These are phyloP conservation scores for Daldinia concentrica DNA, from an alignment of 495 filamentous ascomycete genomes.

Conservation along the genomic window DNA sequence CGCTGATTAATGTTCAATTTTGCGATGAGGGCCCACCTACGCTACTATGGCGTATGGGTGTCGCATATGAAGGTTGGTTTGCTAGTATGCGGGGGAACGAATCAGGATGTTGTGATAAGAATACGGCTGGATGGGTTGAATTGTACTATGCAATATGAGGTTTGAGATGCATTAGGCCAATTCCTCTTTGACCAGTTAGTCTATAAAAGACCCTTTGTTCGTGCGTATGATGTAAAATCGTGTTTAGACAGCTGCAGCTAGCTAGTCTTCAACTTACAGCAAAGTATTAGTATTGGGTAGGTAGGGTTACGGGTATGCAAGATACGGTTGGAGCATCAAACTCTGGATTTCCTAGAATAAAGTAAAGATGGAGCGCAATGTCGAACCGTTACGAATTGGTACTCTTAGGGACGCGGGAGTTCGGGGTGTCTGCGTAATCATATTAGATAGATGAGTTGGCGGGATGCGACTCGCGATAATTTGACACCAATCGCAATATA, in stretches of 20 bases:
- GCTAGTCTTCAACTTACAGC: constrained; percentile 9
- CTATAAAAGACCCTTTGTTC: constrained; percentile 7
- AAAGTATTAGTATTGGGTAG: background rate
- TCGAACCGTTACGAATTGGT: constrained; percentile 23
- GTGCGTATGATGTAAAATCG: constrained; percentile 11
- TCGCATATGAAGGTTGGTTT: constrained; percentile 10
- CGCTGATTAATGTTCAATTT: constrained; percentile 20
- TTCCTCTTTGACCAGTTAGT: constrained; percentile 1
- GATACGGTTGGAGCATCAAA: background rate
- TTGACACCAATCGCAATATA: constrained; percentile 1
- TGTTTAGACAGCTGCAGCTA: constrained; percentile 1
- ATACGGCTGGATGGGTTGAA: constrained; percentile 10
- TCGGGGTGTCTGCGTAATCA: constrained; percentile 16
- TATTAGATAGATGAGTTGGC: constrained; percentile 29
- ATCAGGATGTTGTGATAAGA: constrained; percentile 35
- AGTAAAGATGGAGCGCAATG: background rate
- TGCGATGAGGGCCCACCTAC: constrained; percentile 13
- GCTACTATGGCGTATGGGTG: constrained; percentile 22
- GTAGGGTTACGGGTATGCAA: background rate
- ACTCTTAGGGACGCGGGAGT: constrained; percentile 17
- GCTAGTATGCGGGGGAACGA: constrained; percentile 38
- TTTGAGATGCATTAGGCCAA: constrained; percentile 20
- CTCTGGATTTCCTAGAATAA: background rate
- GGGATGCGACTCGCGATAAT: constrained; percentile 3
- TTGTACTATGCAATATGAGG: constrained; percentile 30